phyloP scores from a whole-genome alignment of 2,329 filamentous ascomycete species.

The Thielaviopsis punctulata region DNA sequence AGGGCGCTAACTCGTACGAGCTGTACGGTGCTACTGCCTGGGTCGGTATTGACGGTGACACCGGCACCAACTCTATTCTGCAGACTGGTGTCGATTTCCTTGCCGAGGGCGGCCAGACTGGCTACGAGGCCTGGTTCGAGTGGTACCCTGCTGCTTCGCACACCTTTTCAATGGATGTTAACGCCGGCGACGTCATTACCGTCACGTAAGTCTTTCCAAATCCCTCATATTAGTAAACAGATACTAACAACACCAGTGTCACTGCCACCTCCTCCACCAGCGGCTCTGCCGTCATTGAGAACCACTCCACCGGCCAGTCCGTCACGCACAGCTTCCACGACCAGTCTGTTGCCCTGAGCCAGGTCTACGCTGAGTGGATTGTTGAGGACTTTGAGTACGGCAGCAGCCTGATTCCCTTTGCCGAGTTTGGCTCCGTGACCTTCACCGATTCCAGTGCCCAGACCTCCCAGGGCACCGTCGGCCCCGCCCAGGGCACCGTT shows the following conservation, averaged over 20 bases:
- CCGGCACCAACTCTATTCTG: constrained; percentile 23
- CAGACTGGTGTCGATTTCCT: constrained; percentile 27
- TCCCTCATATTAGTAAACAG: neutral
- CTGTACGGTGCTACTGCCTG: constrained; percentile 21
- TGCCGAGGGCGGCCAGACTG: constrained; percentile 17
- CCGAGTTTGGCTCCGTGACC: constrained; percentile 17
- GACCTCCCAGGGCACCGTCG: constrained; percentile 14
- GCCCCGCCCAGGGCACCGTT: constrained; percentile 12
- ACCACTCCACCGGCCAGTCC: constrained; percentile 31
- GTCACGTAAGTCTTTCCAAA: constrained; percentile 14
- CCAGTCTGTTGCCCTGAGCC: constrained; percentile 27
- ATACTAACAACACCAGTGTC: constrained; percentile 11
- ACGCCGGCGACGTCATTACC: constrained; percentile 18
- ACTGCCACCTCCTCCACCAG: constrained; percentile 14
- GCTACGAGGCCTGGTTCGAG: constrained; percentile 28
- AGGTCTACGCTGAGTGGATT: constrained; percentile 46
- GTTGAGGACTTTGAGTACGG: constrained; percentile 28
- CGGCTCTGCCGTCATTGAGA: constrained; percentile 22
- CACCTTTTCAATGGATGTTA: constrained; percentile 16
- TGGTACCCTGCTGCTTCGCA: constrained; percentile 27
- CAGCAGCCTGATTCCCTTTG: constrained; percentile 16
- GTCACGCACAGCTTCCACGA: constrained; percentile 33
- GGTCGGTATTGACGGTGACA: constrained; percentile 32
- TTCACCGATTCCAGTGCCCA: constrained; percentile 12
- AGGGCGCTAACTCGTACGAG: neutral